These are phyloP conservation scores for Porcisia deanei DNA, from an alignment of 208 protist species.

Conservation along the genomic window DNA sequence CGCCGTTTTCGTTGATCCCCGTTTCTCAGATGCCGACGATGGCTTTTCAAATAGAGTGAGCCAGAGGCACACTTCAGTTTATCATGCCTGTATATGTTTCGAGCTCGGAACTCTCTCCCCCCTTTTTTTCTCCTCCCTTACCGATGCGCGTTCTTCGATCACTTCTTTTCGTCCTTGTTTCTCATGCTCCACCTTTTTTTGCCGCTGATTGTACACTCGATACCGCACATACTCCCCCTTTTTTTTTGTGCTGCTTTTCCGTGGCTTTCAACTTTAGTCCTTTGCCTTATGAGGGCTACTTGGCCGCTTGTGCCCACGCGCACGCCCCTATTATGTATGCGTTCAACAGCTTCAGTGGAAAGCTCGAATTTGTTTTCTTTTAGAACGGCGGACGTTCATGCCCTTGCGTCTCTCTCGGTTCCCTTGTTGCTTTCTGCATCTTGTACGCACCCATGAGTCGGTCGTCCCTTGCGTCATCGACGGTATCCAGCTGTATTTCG, in stretches of 20 bases:
- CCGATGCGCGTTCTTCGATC: background rate
- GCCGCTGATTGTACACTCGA: background rate
- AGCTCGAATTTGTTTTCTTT: too few relatives aligned
- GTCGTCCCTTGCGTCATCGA: background rate
- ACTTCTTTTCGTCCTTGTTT: background rate
- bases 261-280: too few relatives aligned
- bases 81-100: background rate
- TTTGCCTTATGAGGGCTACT: background rate
- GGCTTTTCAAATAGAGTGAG: background rate
- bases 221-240: background rate
- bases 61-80: background rate
- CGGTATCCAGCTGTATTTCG: background rate
- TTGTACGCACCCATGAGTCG: conserved; percentile 4
- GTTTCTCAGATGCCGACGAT: background rate
- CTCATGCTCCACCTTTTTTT: background rate
- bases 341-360: background rate
- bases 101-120: background rate
- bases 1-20: background rate
- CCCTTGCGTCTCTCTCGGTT: background rate
- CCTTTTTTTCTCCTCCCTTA: background rate
- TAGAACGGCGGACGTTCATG: background rate
- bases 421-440: background rate
- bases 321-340: background rate
- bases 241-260: background rate
- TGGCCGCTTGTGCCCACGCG: background rate